phyloP scores from a whole-genome alignment of 352 stramenopile species.

The Phytophthora citricola region DNA sequence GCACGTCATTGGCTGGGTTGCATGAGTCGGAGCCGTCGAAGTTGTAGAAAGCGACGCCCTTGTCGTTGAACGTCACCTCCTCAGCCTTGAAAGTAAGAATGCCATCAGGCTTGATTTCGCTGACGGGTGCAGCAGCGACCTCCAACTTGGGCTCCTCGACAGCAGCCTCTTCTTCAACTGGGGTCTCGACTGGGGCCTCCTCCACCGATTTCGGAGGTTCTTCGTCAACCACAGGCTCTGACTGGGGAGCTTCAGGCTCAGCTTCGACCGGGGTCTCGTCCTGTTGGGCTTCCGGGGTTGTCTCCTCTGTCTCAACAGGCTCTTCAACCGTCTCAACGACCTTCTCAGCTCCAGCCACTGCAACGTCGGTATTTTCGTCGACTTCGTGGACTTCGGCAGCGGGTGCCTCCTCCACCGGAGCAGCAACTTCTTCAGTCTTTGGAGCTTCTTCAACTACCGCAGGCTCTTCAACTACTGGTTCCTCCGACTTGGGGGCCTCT shows the following conservation, averaged over 20 bases:
- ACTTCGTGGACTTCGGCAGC: not conserved
- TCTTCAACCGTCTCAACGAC: constrained; percentile 2
- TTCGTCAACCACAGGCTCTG: constrained; percentile 8
- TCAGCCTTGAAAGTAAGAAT: constrained; percentile 21
- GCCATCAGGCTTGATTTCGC: constrained; percentile 20
- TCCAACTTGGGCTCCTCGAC: constrained; percentile 17
- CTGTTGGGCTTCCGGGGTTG: constrained; percentile 5
- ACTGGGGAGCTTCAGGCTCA: constrained; percentile 5
- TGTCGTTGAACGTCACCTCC: constrained; percentile 37
- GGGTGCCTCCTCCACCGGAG: constrained; percentile 3
- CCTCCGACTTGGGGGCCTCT: constrained; percentile 16
- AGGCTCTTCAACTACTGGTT: constrained; percentile 17
- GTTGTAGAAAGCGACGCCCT: constrained; percentile 59
- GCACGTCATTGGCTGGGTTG: constrained; percentile 58
- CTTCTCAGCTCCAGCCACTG: not conserved
- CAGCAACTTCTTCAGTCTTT: not conserved
- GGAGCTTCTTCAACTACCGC: constrained; percentile 12
- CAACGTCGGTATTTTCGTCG: not conserved
- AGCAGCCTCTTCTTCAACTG: constrained; percentile 1
- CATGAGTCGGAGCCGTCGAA: constrained; percentile 45
- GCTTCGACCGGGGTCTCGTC: constrained; percentile 6
- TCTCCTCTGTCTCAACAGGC: not conserved
- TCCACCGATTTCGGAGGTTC: constrained; percentile 8
- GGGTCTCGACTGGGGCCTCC: constrained; percentile 5
- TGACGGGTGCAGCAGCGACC: constrained; percentile 14